A percentile compares a stretch with the other conserved stretches of the same genome.
phyloP scores from a whole-genome alignment of 768 basidiomycete genomes.

The Suillus decipiens region DNA sequence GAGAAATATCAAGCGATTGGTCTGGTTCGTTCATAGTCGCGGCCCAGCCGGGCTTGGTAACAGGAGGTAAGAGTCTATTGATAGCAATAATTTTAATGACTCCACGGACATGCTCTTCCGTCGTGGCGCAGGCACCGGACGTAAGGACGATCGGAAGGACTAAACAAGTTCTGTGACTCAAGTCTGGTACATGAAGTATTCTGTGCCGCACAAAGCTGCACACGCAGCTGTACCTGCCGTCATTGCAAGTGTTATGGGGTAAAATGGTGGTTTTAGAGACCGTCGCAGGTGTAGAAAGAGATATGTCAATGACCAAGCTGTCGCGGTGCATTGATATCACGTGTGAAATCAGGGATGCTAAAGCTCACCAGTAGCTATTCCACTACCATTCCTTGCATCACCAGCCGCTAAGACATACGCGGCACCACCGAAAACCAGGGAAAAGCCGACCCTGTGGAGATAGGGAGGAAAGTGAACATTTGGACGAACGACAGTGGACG shows the following conservation, averaged over 20 bases:
- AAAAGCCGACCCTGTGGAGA: slow-evolving; percentile 45
- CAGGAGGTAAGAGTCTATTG: neutral
- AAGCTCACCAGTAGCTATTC: slow-evolving; percentile 37
- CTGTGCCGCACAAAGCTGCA: slow-evolving; percentile 29
- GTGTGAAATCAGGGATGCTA: neutral
- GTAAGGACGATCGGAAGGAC: neutral
- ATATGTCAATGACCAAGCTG: slow-evolving; percentile 50
- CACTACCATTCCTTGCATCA: slow-evolving; percentile 45
- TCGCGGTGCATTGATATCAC: neutral
- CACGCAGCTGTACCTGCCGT: slow-evolving; percentile 31
- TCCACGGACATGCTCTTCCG: neutral
- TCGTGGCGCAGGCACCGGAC: too few species aligned
- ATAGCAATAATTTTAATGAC: neutral
- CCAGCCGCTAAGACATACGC: slow-evolving; percentile 43
- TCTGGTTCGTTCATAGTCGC: neutral
- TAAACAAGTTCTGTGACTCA: neutral
- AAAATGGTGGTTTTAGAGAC: slow-evolving; percentile 33
- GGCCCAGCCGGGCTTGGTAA: neutral
- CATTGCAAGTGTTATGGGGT: slow-evolving; percentile 37
- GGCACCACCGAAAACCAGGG: slow-evolving; percentile 43
- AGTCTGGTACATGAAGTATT: slow-evolving; percentile 30
- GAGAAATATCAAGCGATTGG: neutral
- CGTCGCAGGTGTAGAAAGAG: slow-evolving; percentile 40
- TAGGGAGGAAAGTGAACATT: slow-evolving; percentile 41
- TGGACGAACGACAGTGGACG: slow-evolving; percentile 32